phyloP scores from a whole-genome alignment of 306 rosid species.

The Acacia melanoxylon region DNA sequence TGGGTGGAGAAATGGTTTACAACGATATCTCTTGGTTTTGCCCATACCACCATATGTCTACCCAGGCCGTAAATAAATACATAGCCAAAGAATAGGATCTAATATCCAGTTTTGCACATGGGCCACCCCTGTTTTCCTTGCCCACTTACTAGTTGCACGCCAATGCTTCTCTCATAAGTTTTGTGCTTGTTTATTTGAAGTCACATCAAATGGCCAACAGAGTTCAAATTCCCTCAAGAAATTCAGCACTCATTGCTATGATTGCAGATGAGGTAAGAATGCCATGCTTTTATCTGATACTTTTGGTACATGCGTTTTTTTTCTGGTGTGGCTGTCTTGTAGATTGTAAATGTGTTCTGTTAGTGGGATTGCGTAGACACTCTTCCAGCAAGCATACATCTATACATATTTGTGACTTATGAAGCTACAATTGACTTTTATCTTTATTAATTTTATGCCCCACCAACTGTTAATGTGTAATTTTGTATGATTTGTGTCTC shows the following conservation, averaged over 20 bases:
- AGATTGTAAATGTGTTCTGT: neutral
- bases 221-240: constrained; percentile 42
- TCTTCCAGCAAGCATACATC: neutral
- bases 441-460: neutral
- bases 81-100: no score
- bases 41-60: no score
- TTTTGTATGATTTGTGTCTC: neutral
- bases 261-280: constrained; percentile 68
- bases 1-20: neutral
- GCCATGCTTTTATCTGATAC: no score
- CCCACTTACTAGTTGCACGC: neutral
- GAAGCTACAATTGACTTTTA: neutral
- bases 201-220: constrained; percentile 52
- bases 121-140: neutral
- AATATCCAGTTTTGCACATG: neutral
- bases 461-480: no score
- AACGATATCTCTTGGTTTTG: neutral
- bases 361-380: neutral
- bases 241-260: constrained; percentile 67
- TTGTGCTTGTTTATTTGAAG: neutral
- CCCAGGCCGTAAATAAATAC: neutral
- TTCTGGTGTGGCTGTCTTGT: neutral
- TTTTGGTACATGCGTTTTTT: neutral
- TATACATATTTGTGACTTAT: neutral
- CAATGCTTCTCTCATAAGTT: neutral